Percentiles rank a stretch among this genome's conserved stretches.
phyloP scores from a whole-genome alignment of 768 basidiomycete genomes.

The Cystobasidiopsis lactophilus region DNA sequence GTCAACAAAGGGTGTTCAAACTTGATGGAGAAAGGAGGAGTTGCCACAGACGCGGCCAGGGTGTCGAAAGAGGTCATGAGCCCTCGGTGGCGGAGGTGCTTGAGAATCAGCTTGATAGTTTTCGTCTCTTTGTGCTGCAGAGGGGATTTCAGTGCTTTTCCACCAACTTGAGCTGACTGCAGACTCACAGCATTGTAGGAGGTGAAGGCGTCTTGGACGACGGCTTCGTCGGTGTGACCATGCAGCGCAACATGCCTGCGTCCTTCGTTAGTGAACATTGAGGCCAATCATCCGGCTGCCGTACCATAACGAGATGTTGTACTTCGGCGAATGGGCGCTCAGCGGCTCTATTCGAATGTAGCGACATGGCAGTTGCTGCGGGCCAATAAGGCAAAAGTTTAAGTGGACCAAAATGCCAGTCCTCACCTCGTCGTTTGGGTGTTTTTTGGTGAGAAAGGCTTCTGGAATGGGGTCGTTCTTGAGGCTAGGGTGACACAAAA shows the following conservation, averaged over 20 bases:
- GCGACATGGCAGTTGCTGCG: constrained; percentile 1
- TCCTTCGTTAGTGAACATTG: not conserved
- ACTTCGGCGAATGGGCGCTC: constrained; percentile 7
- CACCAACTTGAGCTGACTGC: not conserved
- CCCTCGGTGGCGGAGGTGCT: constrained; percentile 11
- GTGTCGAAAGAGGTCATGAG: constrained; percentile 6
- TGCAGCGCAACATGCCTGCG: constrained; percentile 10
- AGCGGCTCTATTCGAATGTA: constrained; percentile 10
- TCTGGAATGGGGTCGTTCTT: constrained; percentile 15
- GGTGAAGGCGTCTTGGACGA: not conserved
- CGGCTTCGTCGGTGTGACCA: constrained; percentile 4
- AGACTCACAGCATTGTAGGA: not conserved
- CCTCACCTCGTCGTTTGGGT: not conserved
- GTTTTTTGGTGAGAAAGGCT: not conserved
- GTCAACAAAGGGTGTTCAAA: constrained; percentile 6
- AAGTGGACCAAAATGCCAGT: not conserved
- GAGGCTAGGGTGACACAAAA: constrained; percentile 9
- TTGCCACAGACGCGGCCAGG: not conserved
- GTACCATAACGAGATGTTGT: constrained; percentile 11
- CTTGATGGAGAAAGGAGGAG: not conserved
- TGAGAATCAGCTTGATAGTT: constrained; percentile 3
- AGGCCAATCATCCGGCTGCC: not conserved
- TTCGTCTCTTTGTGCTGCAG: constrained; percentile 2
- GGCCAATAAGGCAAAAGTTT: not conserved
- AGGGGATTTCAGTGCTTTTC: not conserved